A percentile compares a stretch with the other conserved stretches of the same genome.
Evolutionary conservation across 2,329 filamentous ascomycete genomes (phyloP).

Genomic region (Tolypocladium ophioglossoides): DNA sequence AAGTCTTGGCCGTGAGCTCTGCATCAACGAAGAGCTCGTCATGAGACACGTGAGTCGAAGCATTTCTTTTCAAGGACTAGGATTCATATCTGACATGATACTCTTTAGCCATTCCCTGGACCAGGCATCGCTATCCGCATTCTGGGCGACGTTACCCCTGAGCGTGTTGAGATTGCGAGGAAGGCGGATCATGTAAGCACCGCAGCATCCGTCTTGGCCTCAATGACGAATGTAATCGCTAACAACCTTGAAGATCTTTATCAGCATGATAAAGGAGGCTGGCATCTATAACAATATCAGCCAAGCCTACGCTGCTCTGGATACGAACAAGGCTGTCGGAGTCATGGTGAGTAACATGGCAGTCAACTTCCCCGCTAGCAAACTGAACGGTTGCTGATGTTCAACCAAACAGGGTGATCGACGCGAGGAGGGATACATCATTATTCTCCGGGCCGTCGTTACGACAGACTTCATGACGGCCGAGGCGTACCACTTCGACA

Average conservation of each 20-base stretch:
- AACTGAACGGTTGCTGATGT: neutral
- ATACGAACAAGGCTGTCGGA: conserved; percentile 11
- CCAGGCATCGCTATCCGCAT: conserved; percentile 66
- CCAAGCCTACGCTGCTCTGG: conserved; percentile 16
- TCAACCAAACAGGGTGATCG: conserved; percentile 11
- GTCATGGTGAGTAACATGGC: conserved; percentile 22
- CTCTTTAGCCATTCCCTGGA: conserved; percentile 16
- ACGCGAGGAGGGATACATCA: conserved; percentile 21
- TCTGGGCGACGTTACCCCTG: conserved; percentile 72
- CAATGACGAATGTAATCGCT: neutral
- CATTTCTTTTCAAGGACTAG: neutral
- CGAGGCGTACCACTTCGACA: conserved; percentile 55
- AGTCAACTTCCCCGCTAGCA: conserved; percentile 1
- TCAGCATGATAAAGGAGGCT: conserved; percentile 60
- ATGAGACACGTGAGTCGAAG: conserved; percentile 13
- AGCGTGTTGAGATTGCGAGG: conserved; percentile 69
- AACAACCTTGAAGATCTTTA: conserved; percentile 47
- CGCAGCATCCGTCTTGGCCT: neutral
- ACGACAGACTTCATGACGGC: conserved; percentile 44
- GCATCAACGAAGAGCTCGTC: conserved; percentile 21
- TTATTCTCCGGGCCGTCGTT: conserved; percentile 4
- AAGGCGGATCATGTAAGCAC: conserved; percentile 47
- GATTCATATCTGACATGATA: neutral
- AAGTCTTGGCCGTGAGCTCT: conserved; percentile 18
- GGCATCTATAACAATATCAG: conserved; percentile 55